Evolutionary conservation across 2,329 filamentous ascomycete genomes (phyloP), one percentile per base, ranked within the genome.

Genomic region (Colletotrichum sp.): DNA sequence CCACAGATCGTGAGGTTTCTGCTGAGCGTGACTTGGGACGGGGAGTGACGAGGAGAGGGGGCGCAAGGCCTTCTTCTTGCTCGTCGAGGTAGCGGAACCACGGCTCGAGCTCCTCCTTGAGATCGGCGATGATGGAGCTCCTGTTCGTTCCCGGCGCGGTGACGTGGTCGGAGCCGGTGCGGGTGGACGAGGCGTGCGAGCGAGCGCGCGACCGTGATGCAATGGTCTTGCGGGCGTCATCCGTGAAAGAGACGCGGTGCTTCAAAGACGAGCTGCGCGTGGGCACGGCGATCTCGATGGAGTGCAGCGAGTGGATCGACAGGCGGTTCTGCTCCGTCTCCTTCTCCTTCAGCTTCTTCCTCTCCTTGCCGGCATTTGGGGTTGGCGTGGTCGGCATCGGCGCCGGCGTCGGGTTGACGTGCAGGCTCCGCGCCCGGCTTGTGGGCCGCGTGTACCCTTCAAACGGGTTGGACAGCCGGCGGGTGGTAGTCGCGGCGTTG

Each of bases 71-170:
- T 5, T 75, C 71, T 0, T 75, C 69, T 15, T 78, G 74, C 16
- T 72, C 71, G 30, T 77, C 77, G 12, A 77, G 36, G 28, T 78
- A 78, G 18, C 77, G 72, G 63, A 78, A 78, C 77, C 77, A 78
- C 15, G 77, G 77, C 59, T 77, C 76, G 2, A 78, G 62, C 18
- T 78, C 77, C 63, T 78, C 76, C 30, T 78, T 77, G n/a, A 77
- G 76, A 16, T 77, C 77, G 12, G 76, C 74, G 13, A 77, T 62
- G 21, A 72, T 68, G 52, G 70, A 75, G 26, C 62, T 66, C 15
- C 66, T 65, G 18, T 74, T 67, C 6, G 70, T 69, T 1, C 59
- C 73, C 8, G 57, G 65, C 18, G 64, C 59, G 21, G 64, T 49
- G 15, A 73, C 49, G 21, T 60, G 70, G 8, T 76, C 73, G 21